phyloP scores from a whole-genome alignment of 2,329 filamentous ascomycete genomes.

The Scolecobasidium constrictum region DNA sequence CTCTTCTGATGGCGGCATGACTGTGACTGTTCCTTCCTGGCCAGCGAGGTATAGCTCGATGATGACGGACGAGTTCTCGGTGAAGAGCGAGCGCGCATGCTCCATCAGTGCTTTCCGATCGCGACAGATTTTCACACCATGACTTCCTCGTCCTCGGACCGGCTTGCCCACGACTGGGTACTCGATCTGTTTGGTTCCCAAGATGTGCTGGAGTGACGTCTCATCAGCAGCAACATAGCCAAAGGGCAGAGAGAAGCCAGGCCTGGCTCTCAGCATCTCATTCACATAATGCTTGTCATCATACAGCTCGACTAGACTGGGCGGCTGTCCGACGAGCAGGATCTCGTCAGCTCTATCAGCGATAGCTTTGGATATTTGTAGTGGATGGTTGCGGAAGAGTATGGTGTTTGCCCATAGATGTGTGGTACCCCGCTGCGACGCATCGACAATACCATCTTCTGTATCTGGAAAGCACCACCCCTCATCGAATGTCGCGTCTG shows the following conservation, averaged over 20 bases:
- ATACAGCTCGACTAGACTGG: constrained; percentile 35
- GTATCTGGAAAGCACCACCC: constrained; percentile 25
- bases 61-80: constrained; percentile 29
- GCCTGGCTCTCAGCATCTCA: constrained; percentile 25
- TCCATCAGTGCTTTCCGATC: constrained; percentile 20
- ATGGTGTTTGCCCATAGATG: neutral
- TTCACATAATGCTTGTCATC: constrained; percentile 43
- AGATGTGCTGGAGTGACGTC: no score
- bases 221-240: neutral
- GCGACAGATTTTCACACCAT: no score
- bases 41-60: constrained; percentile 38
- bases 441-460: constrained; percentile 41
- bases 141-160: no score
- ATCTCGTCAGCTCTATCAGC: constrained; percentile 20
- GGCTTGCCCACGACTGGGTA: no score
- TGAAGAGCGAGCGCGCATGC: constrained; percentile 26
- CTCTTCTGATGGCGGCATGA: constrained; percentile 35
- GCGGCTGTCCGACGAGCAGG: constrained; percentile 35
- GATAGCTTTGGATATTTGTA: constrained; percentile 26
- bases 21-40: constrained; percentile 40
- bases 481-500: constrained; percentile 27
- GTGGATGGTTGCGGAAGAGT: neutral
- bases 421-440: constrained; percentile 32
- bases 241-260: constrained; percentile 29
- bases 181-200: no score